Conservation (phyloP, 2,329 filamentous ascomycete genomes). For the Fusarium citri region DNA sequence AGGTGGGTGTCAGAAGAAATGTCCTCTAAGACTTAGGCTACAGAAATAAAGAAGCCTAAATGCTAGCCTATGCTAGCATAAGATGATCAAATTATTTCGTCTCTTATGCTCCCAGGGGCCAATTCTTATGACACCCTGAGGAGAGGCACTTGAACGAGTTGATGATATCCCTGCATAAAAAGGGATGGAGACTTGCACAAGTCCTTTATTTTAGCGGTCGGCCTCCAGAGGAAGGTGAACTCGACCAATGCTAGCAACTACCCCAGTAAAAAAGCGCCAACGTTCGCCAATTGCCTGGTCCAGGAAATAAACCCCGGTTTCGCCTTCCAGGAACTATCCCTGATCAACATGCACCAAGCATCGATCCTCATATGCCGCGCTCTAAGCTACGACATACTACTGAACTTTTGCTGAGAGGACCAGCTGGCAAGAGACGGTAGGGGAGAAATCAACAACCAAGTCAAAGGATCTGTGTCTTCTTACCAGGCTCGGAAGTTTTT, state of each 20-base stretch:
- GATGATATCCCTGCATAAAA: slow-evolving; percentile 8
- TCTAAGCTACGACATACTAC: neutral
- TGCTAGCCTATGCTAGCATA: no score
- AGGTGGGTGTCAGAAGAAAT: no score
- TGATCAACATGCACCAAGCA: slow-evolving; percentile 42
- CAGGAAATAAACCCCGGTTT: slow-evolving; percentile 22
- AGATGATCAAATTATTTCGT: no score
- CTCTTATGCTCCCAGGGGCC: no score
- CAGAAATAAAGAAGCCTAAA: no score
- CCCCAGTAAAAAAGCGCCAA: slow-evolving; percentile 16
- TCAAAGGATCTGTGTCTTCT: neutral
- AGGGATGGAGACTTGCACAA: slow-evolving; percentile 24
- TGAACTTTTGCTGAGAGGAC: neutral
- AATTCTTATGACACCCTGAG: no score
- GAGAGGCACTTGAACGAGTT: neutral
- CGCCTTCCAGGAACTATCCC: slow-evolving; percentile 34
- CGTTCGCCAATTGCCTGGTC: slow-evolving; percentile 1
- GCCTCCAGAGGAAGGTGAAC: slow-evolving; percentile 26
- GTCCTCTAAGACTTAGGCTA: no score
- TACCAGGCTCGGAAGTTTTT: neutral
- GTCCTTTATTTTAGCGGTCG: slow-evolving; percentile 19
- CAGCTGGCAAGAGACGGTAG: slow-evolving; percentile 10
- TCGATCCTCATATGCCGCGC: slow-evolving; percentile 39
- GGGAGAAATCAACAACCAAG: slow-evolving; percentile 1
- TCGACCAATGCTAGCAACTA: slow-evolving; percentile 6